Evolutionary conservation across 768 basidiomycete species (phyloP).

Genomic region (Rhizopogon roseolus): DNA sequence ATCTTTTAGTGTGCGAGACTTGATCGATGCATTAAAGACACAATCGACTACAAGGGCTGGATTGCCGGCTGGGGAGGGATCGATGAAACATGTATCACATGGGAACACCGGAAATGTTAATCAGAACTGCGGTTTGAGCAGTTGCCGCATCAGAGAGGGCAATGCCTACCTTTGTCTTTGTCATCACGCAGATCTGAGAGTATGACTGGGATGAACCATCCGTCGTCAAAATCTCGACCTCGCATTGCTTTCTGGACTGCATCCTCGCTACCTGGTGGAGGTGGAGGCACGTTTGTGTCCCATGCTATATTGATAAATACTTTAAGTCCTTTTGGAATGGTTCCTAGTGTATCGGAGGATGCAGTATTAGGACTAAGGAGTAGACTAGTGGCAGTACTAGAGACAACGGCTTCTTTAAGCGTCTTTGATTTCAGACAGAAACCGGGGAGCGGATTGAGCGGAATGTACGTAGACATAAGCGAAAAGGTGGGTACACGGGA

Average conservation of each 20-base stretch:
- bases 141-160: neutral
- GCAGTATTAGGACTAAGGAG: neutral
- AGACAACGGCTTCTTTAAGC: slow-evolving; percentile 31
- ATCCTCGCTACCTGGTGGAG: slow-evolving; percentile 57
- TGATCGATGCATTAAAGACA: slow-evolving; percentile 56
- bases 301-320: slow-evolving; percentile 75
- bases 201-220: slow-evolving; percentile 67
- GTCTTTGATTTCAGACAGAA: slow-evolving; percentile 67
- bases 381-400: slow-evolving; percentile 6
- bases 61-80: slow-evolving; percentile 51
- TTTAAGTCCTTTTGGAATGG: slow-evolving; percentile 48
- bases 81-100: neutral
- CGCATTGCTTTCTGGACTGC: slow-evolving; percentile 54
- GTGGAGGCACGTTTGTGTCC: slow-evolving; percentile 63
- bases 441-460: slow-evolving; percentile 46
- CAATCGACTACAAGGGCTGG: slow-evolving; percentile 70
- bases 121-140: slow-evolving; percentile 3
- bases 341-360: slow-evolving; percentile 1
- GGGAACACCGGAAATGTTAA: slow-evolving; percentile 10
- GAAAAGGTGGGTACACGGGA: neutral
- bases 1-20: slow-evolving; percentile 54
- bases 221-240: slow-evolving; percentile 41
- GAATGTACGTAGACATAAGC: neutral
- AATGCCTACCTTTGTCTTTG: slow-evolving; percentile 60
- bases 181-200: slow-evolving; percentile 61